Evolutionary conservation across 2,329 filamentous ascomycete species (phyloP).

Genomic region (Hypoxylon sp.): DNA sequence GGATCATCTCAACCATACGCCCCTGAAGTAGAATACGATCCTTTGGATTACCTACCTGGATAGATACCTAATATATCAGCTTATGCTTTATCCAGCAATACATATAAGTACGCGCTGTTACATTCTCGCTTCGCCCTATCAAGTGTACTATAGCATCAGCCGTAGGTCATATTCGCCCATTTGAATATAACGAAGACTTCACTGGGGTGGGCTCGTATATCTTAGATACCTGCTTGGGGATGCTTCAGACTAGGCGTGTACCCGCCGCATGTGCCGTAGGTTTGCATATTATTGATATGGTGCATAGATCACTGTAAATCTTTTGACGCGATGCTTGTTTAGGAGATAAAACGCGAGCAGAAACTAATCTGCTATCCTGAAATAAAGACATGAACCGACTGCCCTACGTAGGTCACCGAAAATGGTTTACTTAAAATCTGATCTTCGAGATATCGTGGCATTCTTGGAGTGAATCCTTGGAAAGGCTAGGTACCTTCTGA

Average conservation of each 20-base stretch:
- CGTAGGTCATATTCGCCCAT: not conserved
- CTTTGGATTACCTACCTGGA: not conserved
- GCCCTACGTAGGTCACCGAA: no score
- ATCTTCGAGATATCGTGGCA: not conserved
- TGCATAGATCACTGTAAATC: not conserved
- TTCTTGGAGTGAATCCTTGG: not conserved
- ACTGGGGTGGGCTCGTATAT: not conserved
- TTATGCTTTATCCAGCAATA: not conserved
- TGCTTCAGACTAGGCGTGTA: not conserved
- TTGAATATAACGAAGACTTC: not conserved
- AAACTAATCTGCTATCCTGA: not conserved
- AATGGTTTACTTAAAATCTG: not conserved
- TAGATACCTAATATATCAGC: not conserved
- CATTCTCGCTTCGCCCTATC: not conserved
- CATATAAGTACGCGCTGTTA: not conserved
- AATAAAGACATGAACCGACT: not conserved
- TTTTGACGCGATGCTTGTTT: not conserved
- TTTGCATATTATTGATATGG: not conserved
- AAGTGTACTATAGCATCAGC: not conserved
- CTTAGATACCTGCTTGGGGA: conserved; percentile 1
- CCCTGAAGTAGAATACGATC: not conserved
- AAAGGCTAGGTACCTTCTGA: no score
- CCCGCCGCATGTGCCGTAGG: conserved; percentile 2
- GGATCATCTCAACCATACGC: not conserved
- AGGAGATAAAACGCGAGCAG: conserved; percentile 9